Evolutionary conservation across 1,139 yeast genomes (phyloP), one percentile per base, ranked within the genome.

Genomic region (Eremothecium sinecaudum): DNA sequence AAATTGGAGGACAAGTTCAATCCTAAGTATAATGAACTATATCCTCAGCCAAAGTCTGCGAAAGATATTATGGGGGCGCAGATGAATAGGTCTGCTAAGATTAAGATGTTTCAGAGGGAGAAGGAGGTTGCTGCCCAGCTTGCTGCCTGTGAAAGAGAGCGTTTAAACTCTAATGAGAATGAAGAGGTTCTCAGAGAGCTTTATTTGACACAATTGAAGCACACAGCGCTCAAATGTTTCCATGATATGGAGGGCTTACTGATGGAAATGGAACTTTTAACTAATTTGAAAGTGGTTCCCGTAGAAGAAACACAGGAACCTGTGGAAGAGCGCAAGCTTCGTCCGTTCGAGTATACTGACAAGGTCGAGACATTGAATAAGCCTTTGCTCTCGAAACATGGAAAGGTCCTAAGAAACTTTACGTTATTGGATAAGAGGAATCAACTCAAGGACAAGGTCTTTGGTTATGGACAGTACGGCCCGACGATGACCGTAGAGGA

Each of bases 401-500:
- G 96, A 3, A 80, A 77, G 54, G 79, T 86, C 2, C 59, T 83
- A 25, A 72, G 81, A 44, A 97, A 96, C 5, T 90, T 90, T 56
- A 82, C 92, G 0, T 70, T 90, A 19, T 74, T 84, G 5, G 64
- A 75, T 4, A 60, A 65, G 28, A 67, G 81, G 35, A 71, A 75
- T 17, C 72, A 76, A 29, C 48, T 83, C 15, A 66, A 69, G 38
- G 62, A 66, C 18, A 73, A 76, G 46, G 95, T 87, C 0, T 76
- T 73, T 51, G 96, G 97, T 1, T 83, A 94, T 2, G 98, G 97
- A 1, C 97, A 90, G 58, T 76, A 72, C 23, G 65, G 90, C 24
- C 99, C 99, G 1, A 83, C 96, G 0, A 84, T 92, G 94, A 67
- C 94, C 0, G 90, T 92, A 0, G 98, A 90, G 45, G 96, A 90